Percentiles rank a stretch among this genome's conserved stretches.
These are phyloP conservation scores for Cicer arietinum DNA, from an alignment of 306 rosid genomes.

Conservation along the genomic window DNA sequence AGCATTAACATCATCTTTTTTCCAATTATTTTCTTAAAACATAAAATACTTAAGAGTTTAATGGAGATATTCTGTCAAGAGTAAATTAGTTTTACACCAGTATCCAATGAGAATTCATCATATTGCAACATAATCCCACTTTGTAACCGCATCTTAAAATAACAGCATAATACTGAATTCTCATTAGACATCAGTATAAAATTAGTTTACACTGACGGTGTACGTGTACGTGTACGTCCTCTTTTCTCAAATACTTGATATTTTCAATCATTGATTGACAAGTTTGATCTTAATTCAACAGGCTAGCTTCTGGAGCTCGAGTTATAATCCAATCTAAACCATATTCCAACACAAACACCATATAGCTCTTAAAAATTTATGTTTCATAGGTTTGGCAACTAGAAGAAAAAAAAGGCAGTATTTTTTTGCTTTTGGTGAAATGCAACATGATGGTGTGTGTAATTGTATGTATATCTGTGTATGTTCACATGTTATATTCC, in stretches of 20 bases:
- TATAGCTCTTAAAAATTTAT: conserved; percentile 45
- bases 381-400: conserved; percentile 28
- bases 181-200: too few species aligned
- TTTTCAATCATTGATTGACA: conserved; percentile 42
- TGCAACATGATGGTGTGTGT: conserved; percentile 43
- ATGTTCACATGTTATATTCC: conserved; percentile 37
- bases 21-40: conserved; percentile 36
- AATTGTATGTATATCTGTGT: conserved; percentile 28
- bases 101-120: too few species aligned
- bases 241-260: too few species aligned
- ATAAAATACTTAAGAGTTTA: too few species aligned
- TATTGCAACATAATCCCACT: too few species aligned
- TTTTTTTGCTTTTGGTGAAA: conserved; percentile 48
- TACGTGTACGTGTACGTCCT: too few species aligned
- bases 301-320: conserved; percentile 99
- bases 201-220: too few species aligned
- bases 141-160: too few species aligned
- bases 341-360: conserved; percentile 40
- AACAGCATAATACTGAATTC: too few species aligned
- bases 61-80: too few species aligned
- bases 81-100: too few species aligned
- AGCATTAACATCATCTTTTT: conserved; percentile 50
- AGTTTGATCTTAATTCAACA: conserved; percentile 55
- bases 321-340: conserved; percentile 83
- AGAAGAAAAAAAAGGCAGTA: conserved; percentile 31